Percentiles rank a stretch among this genome's conserved stretches.
These are phyloP conservation scores for Arthrobotrys sinensis DNA, from an alignment of 2,329 filamentous ascomycete species.

Conservation along the genomic window DNA sequence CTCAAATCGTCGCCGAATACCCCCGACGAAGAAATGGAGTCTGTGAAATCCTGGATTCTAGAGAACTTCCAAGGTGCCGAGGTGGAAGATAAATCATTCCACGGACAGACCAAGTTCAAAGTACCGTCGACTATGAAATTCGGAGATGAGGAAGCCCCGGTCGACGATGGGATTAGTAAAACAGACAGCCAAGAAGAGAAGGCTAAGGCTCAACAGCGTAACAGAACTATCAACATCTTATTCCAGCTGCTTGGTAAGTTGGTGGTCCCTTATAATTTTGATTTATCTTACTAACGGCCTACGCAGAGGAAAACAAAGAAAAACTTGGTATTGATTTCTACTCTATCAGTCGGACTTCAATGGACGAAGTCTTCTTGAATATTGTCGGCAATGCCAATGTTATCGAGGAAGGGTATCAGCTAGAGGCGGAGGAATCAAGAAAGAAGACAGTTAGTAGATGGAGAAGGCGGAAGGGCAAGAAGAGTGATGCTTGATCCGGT, in stretches of 20 bases:
- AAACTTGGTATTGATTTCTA: slow-evolving; percentile 85
- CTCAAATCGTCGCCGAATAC: slow-evolving; percentile 82
- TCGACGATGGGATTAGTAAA: slow-evolving; percentile 59
- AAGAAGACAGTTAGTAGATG: slow-evolving; percentile 43
- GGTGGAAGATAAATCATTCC: slow-evolving; percentile 81
- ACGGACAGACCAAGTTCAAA: slow-evolving; percentile 89
- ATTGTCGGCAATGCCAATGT: slow-evolving; percentile 87
- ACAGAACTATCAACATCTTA: slow-evolving; percentile 61
- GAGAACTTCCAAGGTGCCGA: slow-evolving; percentile 75
- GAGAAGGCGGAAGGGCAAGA: slow-evolving; percentile 41
- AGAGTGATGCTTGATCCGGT: background rate
- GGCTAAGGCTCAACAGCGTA: slow-evolving; percentile 61
- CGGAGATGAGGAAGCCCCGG: slow-evolving; percentile 54
- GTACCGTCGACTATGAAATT: slow-evolving; percentile 73
- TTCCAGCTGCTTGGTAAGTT: slow-evolving; percentile 62
- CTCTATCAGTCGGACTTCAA: slow-evolving; percentile 85
- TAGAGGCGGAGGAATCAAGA: slow-evolving; percentile 54
- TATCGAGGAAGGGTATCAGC: slow-evolving; percentile 76
- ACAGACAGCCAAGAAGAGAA: slow-evolving; percentile 49
- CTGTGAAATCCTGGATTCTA: slow-evolving; percentile 77
- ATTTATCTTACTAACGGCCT: slow-evolving; percentile 15
- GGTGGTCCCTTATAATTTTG: background rate
- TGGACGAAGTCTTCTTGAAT: slow-evolving; percentile 90
- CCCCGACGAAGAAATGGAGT: slow-evolving; percentile 76
- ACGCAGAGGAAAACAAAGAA: slow-evolving; percentile 77